Base-by-base conservation (phyloP, 495 filamentous ascomycete genomes). In the Penicillium riverlandense region DNA sequence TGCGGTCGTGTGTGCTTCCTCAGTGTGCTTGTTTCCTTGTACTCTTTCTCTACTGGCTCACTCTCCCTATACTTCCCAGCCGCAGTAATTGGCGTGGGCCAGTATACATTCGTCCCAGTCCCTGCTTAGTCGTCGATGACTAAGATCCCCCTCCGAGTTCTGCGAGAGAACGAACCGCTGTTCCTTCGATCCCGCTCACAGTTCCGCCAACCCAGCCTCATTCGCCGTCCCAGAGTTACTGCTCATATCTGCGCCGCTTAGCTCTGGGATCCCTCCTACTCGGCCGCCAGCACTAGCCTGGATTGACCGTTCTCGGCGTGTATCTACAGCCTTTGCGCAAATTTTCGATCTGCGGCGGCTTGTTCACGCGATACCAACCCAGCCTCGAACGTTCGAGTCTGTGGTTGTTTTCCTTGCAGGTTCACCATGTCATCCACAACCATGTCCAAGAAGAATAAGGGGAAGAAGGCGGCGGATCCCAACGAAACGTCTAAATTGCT, bases 401-500 rank as follows among this genome's bases (percentile, higher is more conserved):
- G 22, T 6, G 22, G 22, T 22, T 22, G 22, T 22, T 22, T 6
- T 22, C 22, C 22, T 22, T 22, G 22, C 22, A 22, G 22, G 6
- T 22, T 22, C 22, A 22, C 22, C 22, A 73, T 73, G 69, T 70
- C 69, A 27, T 60, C 69, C 30, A 60, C 63, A 12, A 43, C 61
- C 13, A 66, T 73, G 65, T 70, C 66, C 7, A 73, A 73, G 53
- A 75, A 64, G 86, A 88, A 78, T 86, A 88, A 72, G 76, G 78
- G 49, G 84, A 88, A 76, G 70, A 87, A 87, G 65, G 62, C 77
- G 28, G 66, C 84, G 29, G 90, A 95, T 62, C 83, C 86, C 33
- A 84, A 76, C 52, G 89, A 96, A 54, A 86, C 88, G 9, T 86
- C 84, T 33, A 96, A 96, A 68, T 76, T 95, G 44, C 76, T 98